phyloP scores from a whole-genome alignment of 345 rosid species.

The Eucalyptus tenuipes region DNA sequence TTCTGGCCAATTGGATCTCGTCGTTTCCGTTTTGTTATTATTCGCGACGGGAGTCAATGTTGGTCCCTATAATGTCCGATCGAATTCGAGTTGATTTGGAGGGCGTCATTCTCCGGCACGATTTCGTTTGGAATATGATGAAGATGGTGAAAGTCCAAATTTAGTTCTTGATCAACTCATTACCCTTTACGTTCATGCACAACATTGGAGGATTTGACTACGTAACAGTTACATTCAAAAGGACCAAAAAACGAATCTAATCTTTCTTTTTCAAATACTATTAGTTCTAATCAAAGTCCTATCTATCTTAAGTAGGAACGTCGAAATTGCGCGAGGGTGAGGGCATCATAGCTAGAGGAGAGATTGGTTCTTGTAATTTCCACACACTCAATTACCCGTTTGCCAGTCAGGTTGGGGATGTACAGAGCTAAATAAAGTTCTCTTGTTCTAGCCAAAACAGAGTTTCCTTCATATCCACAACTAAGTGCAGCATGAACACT shows the following conservation, averaged over 20 bases:
- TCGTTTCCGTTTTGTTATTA: neutral
- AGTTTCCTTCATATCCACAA: neutral
- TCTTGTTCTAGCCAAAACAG: neutral
- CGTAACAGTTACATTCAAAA: neutral
- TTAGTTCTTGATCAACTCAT: neutral
- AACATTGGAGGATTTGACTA: neutral
- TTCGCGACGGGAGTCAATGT: no score
- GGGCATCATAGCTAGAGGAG: neutral
- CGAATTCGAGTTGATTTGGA: no score
- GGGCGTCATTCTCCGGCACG: neutral
- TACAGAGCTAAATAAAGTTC: neutral
- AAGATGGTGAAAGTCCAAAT: neutral
- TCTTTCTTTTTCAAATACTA: neutral
- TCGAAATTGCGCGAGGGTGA: neutral
- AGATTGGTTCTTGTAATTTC: neutral
- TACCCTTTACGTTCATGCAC: no score
- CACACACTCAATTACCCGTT: neutral
- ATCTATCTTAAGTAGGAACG: neutral
- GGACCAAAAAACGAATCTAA: neutral
- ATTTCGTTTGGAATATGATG: neutral
- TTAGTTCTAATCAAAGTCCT: fast-evolving
- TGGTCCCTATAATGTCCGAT: no score
- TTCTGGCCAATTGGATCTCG: neutral
- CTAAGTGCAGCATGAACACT: neutral
- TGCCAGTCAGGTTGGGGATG: neutral